Percentiles rank a stretch among this genome's conserved stretches.
These are phyloP conservation scores for Psilocybe mexicana DNA, from an alignment of 1,284 basidiomycete genomes.

Conservation along the genomic window DNA sequence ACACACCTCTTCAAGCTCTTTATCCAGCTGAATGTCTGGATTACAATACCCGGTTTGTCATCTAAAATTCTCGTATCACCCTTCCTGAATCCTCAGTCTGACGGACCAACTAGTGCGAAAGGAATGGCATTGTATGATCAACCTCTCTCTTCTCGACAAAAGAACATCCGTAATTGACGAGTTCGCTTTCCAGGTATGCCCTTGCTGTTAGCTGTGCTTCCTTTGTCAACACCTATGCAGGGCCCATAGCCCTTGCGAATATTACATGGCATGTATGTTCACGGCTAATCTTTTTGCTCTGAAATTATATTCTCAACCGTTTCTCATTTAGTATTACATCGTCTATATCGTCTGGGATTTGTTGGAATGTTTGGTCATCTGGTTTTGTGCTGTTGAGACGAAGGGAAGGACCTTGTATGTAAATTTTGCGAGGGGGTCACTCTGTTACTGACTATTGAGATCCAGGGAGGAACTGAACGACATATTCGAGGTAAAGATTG, in stretches of 20 bases:
- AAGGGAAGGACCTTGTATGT: conserved; percentile 6
- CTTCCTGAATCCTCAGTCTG: neutral
- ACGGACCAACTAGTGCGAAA: conserved; percentile 41
- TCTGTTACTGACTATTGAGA: neutral
- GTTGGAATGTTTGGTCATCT: conserved; percentile 9
- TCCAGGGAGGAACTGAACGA: conserved; percentile 8
- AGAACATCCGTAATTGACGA: neutral
- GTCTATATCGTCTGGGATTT: conserved; percentile 31
- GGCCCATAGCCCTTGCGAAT: conserved; percentile 47
- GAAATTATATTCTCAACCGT: neutral
- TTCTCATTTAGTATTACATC: conserved; percentile 33
- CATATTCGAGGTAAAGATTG: conserved; percentile 28
- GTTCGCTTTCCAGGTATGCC: conserved; percentile 30
- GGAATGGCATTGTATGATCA: conserved; percentile 48
- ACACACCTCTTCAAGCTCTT: conserved; percentile 56
- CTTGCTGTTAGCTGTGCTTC: conserved; percentile 49
- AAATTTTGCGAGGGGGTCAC: neutral
- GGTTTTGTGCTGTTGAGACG: conserved; percentile 14
- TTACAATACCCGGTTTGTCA: conserved; percentile 48
- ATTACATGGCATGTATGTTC: conserved; percentile 29
- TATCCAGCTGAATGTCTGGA: conserved; percentile 58
- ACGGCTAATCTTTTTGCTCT: neutral
- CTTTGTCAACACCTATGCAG: conserved; percentile 52
- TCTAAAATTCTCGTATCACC: neutral
- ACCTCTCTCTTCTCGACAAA: neutral